Percentiles rank a stretch among this genome's conserved stretches.
phyloP scores from a whole-genome alignment of 306 rosid genomes.

The Canavalia gladiata region DNA sequence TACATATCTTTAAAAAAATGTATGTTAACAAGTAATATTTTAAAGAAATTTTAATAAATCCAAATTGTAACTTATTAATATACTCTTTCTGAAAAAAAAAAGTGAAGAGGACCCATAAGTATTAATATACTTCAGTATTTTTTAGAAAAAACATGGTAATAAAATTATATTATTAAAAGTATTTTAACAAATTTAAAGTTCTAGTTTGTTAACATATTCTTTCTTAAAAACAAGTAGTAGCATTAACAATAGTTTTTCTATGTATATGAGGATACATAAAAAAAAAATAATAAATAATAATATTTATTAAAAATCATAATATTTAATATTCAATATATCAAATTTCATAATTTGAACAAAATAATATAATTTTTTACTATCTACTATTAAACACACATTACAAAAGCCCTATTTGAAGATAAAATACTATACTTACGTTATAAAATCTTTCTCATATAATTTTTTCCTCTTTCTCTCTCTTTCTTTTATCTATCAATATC shows the following conservation, averaged over 20 bases:
- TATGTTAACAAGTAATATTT: too few species aligned
- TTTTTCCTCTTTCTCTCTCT: neutral
- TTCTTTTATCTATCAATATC: slow-evolving; percentile 1
- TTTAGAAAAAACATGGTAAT: neutral
- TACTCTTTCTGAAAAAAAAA: neutral
- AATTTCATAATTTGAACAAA: too few species aligned
- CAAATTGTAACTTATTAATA: neutral
- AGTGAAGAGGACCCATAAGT: neutral
- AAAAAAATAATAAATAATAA: too few species aligned
- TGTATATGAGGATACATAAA: too few species aligned
- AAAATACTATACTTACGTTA: neutral
- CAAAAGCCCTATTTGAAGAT: too few species aligned
- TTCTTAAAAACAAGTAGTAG: neutral
- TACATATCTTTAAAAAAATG: neutral
- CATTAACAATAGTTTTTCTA: too few species aligned
- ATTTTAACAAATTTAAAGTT: neutral
- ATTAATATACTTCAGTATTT: neutral
- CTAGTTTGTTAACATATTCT: neutral
- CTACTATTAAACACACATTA: too few species aligned
- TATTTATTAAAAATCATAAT: too few species aligned
- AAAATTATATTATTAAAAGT: neutral
- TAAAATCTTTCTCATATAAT: neutral
- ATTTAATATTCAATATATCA: too few species aligned
- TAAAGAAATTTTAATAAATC: neutral
- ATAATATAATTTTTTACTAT: too few species aligned